Conservation (phyloP, 306 rosid species). For the Prunus mongolica region DNA sequence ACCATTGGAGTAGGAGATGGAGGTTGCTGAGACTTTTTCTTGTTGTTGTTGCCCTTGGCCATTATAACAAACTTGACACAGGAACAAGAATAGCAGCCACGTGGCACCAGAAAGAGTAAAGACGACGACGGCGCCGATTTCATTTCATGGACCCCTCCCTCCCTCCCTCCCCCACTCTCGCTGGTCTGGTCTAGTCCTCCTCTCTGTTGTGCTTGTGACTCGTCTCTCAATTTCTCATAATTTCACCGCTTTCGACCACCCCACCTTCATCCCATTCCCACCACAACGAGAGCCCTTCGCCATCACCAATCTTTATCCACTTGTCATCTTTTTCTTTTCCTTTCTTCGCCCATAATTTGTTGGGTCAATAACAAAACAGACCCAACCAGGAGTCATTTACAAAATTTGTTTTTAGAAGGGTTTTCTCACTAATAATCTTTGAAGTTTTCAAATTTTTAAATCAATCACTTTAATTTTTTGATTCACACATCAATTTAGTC, state of each 20-base stretch:
- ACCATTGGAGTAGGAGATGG: too few relatives aligned
- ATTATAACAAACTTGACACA: background rate
- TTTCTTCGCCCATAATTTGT: background rate
- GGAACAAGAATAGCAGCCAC: background rate
- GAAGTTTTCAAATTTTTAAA: too few relatives aligned
- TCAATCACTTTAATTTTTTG: too few relatives aligned
- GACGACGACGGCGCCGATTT: constrained; percentile 16
- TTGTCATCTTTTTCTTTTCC: background rate
- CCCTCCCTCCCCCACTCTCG: background rate
- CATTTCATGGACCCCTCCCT: constrained; percentile 7
- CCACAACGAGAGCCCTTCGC: background rate
- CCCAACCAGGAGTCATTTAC: too few relatives aligned
- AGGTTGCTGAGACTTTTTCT: background rate
- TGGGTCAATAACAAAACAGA: background rate
- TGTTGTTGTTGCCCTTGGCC: constrained; percentile 13
- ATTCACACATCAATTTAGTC: too few relatives aligned
- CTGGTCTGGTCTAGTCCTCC: background rate
- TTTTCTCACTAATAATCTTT: too few relatives aligned
- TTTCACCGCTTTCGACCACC: background rate
- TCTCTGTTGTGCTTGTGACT: background rate
- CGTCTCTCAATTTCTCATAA: background rate
- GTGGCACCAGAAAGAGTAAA: background rate
- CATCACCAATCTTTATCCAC: constrained; percentile 5
- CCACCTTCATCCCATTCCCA: background rate
- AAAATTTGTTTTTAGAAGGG: too few relatives aligned